A percentile compares a stretch with the other conserved stretches of the same genome.
Conservation (phyloP, 2,329 filamentous ascomycete genomes). For the Blastomyces gilchristii region DNA sequence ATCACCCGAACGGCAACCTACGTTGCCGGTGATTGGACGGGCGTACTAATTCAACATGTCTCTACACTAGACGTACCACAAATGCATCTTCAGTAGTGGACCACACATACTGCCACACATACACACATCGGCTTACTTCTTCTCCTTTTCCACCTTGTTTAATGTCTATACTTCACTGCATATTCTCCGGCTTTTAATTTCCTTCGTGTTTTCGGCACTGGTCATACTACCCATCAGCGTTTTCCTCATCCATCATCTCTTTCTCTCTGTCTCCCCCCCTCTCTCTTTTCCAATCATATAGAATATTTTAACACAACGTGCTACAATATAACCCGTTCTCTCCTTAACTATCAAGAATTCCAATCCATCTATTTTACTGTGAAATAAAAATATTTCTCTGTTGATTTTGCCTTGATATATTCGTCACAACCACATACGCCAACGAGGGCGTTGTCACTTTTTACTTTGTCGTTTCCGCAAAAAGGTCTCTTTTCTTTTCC, state of each 20-base stretch:
- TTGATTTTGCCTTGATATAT: not conserved
- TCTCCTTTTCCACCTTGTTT: not conserved
- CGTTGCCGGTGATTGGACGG: not conserved
- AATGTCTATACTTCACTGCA: not conserved
- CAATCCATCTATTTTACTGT: not conserved
- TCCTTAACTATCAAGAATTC: not conserved
- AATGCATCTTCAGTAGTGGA: not conserved
- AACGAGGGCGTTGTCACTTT: not conserved
- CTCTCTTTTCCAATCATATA: not conserved
- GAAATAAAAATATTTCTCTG: not conserved
- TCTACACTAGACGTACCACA: not conserved
- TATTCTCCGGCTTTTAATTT: not conserved
- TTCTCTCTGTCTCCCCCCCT: not conserved
- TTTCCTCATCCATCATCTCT: not conserved
- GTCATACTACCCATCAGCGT: not conserved
- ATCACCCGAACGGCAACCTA: constrained; percentile 19
- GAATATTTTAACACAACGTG: not conserved
- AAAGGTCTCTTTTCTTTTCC: not conserved
- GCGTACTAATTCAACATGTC: not conserved
- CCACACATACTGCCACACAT: not conserved
- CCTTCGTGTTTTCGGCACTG: not conserved
- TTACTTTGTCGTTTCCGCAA: not conserved
- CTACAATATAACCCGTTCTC: not conserved
- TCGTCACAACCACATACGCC: not conserved
- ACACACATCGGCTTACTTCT: not conserved